Conservation (phyloP, 2,329 filamentous ascomycete species). For the Aspergillus eucalypticola region DNA sequence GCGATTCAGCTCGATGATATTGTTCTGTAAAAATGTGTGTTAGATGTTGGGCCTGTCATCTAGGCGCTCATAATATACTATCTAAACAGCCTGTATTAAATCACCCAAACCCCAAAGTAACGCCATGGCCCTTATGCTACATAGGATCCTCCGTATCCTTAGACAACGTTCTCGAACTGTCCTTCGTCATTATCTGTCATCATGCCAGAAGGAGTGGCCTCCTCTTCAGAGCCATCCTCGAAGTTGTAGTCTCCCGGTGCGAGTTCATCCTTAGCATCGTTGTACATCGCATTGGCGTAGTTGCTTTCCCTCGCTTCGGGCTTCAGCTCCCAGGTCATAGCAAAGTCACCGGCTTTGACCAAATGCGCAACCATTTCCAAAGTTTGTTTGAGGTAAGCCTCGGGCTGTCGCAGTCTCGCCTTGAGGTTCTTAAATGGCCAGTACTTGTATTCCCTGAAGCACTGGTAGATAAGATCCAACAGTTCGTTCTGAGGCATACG, state of each 20-base stretch:
- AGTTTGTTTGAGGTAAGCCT: slow-evolving; percentile 85
- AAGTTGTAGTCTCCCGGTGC: slow-evolving; percentile 51
- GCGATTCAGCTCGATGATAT: not conserved
- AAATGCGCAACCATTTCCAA: slow-evolving; percentile 80
- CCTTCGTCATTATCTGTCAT: slow-evolving; percentile 64
- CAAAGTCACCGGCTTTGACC: slow-evolving; percentile 79
- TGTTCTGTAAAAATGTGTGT: not conserved
- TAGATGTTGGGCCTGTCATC: slow-evolving; percentile 5
- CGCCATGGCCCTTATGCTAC: slow-evolving; percentile 31
- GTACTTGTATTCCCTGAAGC: slow-evolving; percentile 83
- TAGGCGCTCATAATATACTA: slow-evolving; percentile 8
- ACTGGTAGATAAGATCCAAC: slow-evolving; percentile 77
- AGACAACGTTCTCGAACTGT: slow-evolving; percentile 77
- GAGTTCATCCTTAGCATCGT: slow-evolving; percentile 54
- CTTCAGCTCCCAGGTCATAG: slow-evolving; percentile 81
- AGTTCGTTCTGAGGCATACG: slow-evolving; percentile 89
- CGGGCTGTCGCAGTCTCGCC: slow-evolving; percentile 76
- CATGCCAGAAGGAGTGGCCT: slow-evolving; percentile 50
- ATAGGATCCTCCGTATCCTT: slow-evolving; percentile 13
- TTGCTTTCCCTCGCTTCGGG: slow-evolving; percentile 63
- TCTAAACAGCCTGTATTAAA: slow-evolving; percentile 17
- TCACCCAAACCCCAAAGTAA: slow-evolving; percentile 18
- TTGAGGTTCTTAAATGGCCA: slow-evolving; percentile 93
- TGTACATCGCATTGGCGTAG: slow-evolving; percentile 45
- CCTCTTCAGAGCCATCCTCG: slow-evolving; percentile 54